Base-by-base conservation (phyloP, 1,284 basidiomycete genomes). In the Rhodotorula sp. region DNA sequence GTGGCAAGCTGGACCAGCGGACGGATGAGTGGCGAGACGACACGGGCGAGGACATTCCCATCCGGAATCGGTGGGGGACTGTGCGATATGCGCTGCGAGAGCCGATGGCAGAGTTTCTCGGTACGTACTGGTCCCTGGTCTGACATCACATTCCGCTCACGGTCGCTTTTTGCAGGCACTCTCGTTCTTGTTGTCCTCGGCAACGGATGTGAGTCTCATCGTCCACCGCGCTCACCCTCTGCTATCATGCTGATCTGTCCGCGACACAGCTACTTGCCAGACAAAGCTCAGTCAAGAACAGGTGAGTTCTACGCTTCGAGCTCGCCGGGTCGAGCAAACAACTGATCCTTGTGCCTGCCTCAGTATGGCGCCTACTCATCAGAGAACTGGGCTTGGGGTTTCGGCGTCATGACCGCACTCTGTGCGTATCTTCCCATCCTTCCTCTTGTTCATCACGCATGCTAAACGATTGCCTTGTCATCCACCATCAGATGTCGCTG, bases 81-180 rank as follows among this genome's bases (percentile, higher is more conserved):
- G 34, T 75, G 14, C 68, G 78, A 6, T 73, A 67, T 34, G 69
- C 65, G 5, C 54, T 76, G 8, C 59, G 78, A 8, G 78, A 79
- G 59, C 77, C 76, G n/a, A 57, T 76, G 26, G 78, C 78, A 29
- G 78, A 79, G 58, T 77, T 79, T 46, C 68, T 79, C 20, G 78
- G 63, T 64, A 69, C 5, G 56, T 51, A 0, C 16, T 21, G 18
- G 26, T 31, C 23, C 39, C 6, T 5, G 10, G 10, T n/a, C 23
- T 3, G 23, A 3, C 21, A 21, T 4, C 29, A 6, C 6, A 1
- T 7, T 3, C 5, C 34, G 23, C 62, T 63, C 34, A 49, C 56
- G 0, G 46, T 3, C 10, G 59, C 46, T 48, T 1, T n/a, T 49
- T 23, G 20, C 54, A 64, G 63, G 67, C 8, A 71, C 74, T 12